These are phyloP conservation scores for Cyclotella kingstonii DNA, from an alignment of 108 stramenopile species.

Conservation along the genomic window DNA sequence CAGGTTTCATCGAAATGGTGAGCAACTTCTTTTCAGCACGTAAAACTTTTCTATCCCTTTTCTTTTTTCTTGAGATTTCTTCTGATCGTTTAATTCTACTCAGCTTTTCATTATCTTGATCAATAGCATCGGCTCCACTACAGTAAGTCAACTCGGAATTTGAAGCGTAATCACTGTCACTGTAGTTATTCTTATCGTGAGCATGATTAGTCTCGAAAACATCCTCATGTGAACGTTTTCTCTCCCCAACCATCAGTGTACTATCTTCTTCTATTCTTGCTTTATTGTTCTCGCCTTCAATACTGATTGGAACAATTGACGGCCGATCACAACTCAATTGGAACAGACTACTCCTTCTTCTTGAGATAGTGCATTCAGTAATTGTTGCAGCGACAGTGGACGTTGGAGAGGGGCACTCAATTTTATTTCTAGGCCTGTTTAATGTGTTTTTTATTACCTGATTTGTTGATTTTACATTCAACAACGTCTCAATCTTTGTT, in stretches of 20 bases:
- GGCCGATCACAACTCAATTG: slow-evolving; percentile 19
- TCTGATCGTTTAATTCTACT: slow-evolving; percentile 5
- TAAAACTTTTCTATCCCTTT: slow-evolving; percentile 10
- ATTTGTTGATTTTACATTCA: neutral
- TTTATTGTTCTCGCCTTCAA: slow-evolving; percentile 32
- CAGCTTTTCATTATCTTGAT: neutral
- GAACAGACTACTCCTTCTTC: slow-evolving; percentile 2
- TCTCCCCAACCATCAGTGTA: too few relatives aligned
- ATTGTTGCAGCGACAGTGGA: slow-evolving; percentile 37
- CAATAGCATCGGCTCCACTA: neutral
- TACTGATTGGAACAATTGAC: slow-evolving; percentile 16
- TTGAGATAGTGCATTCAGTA: slow-evolving; percentile 2
- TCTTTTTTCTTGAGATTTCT: slow-evolving; percentile 3
- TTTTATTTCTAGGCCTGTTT: neutral
- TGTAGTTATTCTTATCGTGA: slow-evolving; percentile 2
- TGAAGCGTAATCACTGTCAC: neutral
- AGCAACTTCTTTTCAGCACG: slow-evolving; percentile 33
- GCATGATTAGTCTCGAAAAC: neutral
- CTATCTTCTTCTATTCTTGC: slow-evolving; percentile 1
- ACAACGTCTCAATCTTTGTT: too few relatives aligned
- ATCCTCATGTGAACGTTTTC: neutral
- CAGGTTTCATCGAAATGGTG: slow-evolving; percentile 16
- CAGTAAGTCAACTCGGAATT: neutral
- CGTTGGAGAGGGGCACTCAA: slow-evolving; percentile 16
- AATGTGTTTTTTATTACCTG: neutral